Conservation (phyloP, 345 rosid species). For the Lumnitzera racemosa region DNA sequence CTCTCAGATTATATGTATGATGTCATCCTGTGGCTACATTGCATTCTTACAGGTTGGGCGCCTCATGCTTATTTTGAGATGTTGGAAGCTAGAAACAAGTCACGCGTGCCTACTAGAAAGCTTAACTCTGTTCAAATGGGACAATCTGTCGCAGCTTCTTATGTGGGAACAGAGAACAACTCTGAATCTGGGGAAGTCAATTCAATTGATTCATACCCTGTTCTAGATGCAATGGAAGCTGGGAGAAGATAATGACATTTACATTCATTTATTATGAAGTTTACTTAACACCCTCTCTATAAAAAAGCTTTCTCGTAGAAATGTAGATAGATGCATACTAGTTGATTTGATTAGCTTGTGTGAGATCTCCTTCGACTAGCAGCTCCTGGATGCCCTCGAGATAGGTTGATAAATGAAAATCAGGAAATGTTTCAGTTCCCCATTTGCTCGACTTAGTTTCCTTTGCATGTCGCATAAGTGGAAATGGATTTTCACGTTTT, state of each 20-base stretch:
- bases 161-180: background rate
- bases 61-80: conserved; percentile 42
- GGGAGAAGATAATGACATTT: conserved; percentile 2
- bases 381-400: too few relatives aligned
- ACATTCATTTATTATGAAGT: too few relatives aligned
- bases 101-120: conserved; percentile 11
- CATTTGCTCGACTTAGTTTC: too few relatives aligned
- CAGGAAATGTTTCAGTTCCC: too few relatives aligned
- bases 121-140: conserved; percentile 4
- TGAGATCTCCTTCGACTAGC: too few relatives aligned
- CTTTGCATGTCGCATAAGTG: too few relatives aligned
- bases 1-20: background rate
- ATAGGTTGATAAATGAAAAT: too few relatives aligned
- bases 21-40: background rate
- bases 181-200: background rate
- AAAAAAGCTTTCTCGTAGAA: too few relatives aligned
- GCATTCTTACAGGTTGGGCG: conserved; percentile 39
- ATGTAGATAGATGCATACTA: too few relatives aligned
- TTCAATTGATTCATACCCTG: background rate
- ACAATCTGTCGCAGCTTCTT: background rate
- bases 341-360: too few relatives aligned
- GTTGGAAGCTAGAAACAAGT: conserved; percentile 25
- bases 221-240: conserved; percentile 5
- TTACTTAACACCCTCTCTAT: too few relatives aligned
- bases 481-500: too few relatives aligned